Percentiles rank a stretch among this genome's conserved stretches.
These are phyloP conservation scores for Trypanosoma boissoni DNA, from an alignment of 208 protist species.

Conservation along the genomic window DNA sequence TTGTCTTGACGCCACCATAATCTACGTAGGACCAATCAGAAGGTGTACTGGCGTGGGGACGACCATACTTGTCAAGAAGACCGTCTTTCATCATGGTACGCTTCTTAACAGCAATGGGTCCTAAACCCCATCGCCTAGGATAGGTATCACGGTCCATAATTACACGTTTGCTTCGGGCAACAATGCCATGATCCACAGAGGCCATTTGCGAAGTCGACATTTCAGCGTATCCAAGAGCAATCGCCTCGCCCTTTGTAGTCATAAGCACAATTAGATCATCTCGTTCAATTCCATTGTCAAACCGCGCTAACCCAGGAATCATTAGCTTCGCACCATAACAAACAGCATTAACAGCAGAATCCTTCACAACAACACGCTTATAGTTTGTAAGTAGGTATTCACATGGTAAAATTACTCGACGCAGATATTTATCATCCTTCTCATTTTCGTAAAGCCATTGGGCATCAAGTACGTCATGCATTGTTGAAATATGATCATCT, in stretches of 20 bases:
- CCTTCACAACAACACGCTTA: slow-evolving; percentile 99
- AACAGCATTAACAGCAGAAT: slow-evolving; percentile 98
- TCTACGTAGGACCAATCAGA: slow-evolving; percentile 95
- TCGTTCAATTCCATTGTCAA: slow-evolving; percentile 95
- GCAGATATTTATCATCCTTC: slow-evolving; percentile 97
- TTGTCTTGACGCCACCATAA: slow-evolving; percentile 84
- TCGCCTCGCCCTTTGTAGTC: slow-evolving; percentile 99
- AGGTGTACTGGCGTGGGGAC: slow-evolving; percentile 97
- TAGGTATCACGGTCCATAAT: slow-evolving; percentile 99
- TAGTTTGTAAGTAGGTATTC: slow-evolving; percentile 97
- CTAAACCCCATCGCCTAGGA: slow-evolving; percentile 98
- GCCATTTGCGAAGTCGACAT: slow-evolving; percentile 98
- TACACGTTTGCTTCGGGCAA: slow-evolving; percentile 99
- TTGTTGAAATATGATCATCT: slow-evolving; percentile 97
- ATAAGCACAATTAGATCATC: slow-evolving; percentile 98
- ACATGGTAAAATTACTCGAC: slow-evolving; percentile 97
- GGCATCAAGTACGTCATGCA: slow-evolving; percentile 99
- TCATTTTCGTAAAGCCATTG: slow-evolving; percentile 97
- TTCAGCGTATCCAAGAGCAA: slow-evolving; percentile 97
- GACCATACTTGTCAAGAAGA: slow-evolving; percentile 98
- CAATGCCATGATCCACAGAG: slow-evolving; percentile 97
- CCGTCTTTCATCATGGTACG: slow-evolving; percentile 96
- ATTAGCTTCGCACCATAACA: slow-evolving; percentile 99
- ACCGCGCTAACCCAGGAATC: slow-evolving; percentile 98
- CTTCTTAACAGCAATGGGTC: slow-evolving; percentile 94